phyloP scores from a whole-genome alignment of 2,329 filamentous ascomycete species.

The Exserohilum rostratum region DNA sequence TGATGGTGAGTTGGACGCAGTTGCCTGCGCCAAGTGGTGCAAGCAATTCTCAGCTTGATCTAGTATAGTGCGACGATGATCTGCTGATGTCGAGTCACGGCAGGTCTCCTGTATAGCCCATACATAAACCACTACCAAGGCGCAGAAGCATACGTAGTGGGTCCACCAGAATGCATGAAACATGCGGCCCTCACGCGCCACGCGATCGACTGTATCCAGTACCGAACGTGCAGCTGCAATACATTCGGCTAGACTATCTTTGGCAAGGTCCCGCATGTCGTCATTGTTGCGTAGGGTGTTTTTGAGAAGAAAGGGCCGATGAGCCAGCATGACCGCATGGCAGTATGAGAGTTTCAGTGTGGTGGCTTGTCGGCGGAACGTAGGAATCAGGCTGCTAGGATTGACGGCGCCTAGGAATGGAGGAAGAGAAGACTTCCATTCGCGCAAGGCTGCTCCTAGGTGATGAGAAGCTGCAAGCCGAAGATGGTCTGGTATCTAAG shows the following conservation, averaged over 20 bases:
- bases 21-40: constrained; percentile 54
- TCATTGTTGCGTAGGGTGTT: constrained; percentile 21
- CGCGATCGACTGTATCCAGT: constrained; percentile 44
- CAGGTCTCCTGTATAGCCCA: constrained; percentile 53
- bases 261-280: constrained; percentile 38
- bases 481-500: constrained; percentile 33
- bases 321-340: constrained; percentile 45
- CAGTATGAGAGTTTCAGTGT: constrained; percentile 42
- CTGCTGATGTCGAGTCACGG: constrained; percentile 5
- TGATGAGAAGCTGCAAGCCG: constrained; percentile 49
- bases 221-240: constrained; percentile 52
- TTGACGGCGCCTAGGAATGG: constrained; percentile 53
- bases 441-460: constrained; percentile 47
- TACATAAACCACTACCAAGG: constrained; percentile 56
- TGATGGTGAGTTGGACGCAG: constrained; percentile 55
- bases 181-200: constrained; percentile 46
- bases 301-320: constrained; percentile 41
- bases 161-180: constrained; percentile 58
- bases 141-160: constrained; percentile 58
- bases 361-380: constrained; percentile 47
- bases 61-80: constrained; percentile 40
- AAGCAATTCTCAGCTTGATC: constrained; percentile 54
- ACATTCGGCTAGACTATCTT: constrained; percentile 51
- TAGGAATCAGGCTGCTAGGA: constrained; percentile 55
- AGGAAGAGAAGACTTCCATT: constrained; percentile 47